Evolutionary conservation across 352 stramenopile genomes (phyloP), one percentile per base, ranked within the genome.

Genomic region (Phytophthora foliorum): DNA sequence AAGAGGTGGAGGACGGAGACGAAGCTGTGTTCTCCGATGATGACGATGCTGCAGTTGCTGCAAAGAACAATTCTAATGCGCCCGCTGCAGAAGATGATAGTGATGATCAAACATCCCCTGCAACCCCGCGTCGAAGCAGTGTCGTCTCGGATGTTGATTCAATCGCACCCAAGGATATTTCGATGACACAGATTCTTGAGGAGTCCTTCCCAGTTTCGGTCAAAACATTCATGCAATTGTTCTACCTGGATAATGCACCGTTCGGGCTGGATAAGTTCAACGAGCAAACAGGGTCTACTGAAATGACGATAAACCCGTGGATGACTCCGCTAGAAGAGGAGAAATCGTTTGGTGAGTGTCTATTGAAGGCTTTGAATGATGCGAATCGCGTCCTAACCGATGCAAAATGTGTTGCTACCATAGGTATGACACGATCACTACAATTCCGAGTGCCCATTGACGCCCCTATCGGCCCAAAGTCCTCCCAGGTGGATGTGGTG

Each of bases 381-480:
- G 36, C 13, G 36, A n/a, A 31, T 45, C 1, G 5, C 44, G 42
- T 51, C 22, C 3, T 57, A 45, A 64, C 24, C 11, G 36, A 16
- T 49, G 25, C 44, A n/a, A 10, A 32, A 42, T 19, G 36, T 46
- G 29, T 9, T 58, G 22, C 42, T 48, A 19, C 17, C n/a, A 50
- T 67, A 80, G 86, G 81, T 0, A 79, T 77, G 63, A 92, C 81
- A 17, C 82, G 89, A 5, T 87, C 84, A 21, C 52, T 91, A n/a
- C 84, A 87, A 62, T 95, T 95, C 27, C 82, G 85, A 21, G 74
- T 92, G 9, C 89, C 89, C 7, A 78, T 96, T 4, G 87, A 94
- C 32, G 85, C 89, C 27, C 87, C 89, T 4, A 92, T 96, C 25
- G 89, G 89, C 2, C 89, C 89, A 6, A 94, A 92, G 36, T 93